These are phyloP conservation scores for Colletotrichum spinosum DNA, from an alignment of 2,329 filamentous ascomycete species.

Conservation along the genomic window DNA sequence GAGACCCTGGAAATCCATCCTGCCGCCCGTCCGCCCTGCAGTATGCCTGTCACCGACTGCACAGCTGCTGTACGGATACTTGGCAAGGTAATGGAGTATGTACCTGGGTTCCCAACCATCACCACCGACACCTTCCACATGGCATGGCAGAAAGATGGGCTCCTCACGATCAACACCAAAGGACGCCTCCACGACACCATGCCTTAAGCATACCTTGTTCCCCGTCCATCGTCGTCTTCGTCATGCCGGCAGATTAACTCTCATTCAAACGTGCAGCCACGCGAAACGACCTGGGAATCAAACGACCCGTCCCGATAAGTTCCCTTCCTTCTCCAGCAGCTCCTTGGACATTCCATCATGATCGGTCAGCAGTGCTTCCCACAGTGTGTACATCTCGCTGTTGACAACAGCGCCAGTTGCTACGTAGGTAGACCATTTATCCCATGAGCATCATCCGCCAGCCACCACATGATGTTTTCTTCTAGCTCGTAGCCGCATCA, in stretches of 20 bases:
- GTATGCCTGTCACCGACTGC: no score
- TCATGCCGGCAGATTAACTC: constrained; percentile 30
- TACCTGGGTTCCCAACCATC: constrained; percentile 9
- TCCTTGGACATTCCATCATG: background rate
- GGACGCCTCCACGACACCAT: constrained; percentile 9
- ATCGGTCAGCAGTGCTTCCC: constrained; percentile 14
- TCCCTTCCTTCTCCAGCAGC: constrained; percentile 8
- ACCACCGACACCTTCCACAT: background rate
- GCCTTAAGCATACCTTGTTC: constrained; percentile 18
- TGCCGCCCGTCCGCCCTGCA: no score
- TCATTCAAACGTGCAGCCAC: background rate
- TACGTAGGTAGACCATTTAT: no score
- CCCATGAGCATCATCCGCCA: constrained; percentile 22
- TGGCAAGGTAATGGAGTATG: background rate
- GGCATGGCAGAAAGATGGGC: no score
- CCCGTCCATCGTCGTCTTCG: constrained; percentile 5
- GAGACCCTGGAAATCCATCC: constrained; percentile 25
- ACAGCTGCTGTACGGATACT: no score
- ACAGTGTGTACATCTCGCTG: background rate
- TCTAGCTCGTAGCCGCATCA: constrained; percentile 32
- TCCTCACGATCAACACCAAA: background rate
- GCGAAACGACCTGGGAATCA: constrained; percentile 26
- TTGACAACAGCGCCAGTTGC: no score
- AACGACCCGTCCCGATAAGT: constrained; percentile 14
- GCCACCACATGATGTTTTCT: constrained; percentile 34